Percentiles rank a stretch among this genome's conserved stretches.
These are phyloP conservation scores for Mycothermus thermophilus DNA, from an alignment of 495 filamentous ascomycete species.

Conservation along the genomic window DNA sequence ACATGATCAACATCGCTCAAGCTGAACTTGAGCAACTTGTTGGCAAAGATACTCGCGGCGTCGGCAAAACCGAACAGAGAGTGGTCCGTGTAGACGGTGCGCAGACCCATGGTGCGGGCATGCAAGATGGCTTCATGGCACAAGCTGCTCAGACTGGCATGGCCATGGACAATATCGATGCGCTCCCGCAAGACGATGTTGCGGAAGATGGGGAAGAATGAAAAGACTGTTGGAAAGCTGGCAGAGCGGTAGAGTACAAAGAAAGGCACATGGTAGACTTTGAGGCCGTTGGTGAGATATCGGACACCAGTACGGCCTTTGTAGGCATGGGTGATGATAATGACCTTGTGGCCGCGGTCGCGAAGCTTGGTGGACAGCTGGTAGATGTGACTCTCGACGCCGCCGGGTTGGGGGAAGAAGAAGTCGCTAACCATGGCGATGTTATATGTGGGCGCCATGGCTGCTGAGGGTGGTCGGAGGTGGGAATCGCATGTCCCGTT, in stretches of 20 bases:
- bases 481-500: too few species aligned
- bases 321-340: constrained; percentile 97
- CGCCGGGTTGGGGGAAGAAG: constrained; percentile 95
- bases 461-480: constrained; percentile 3
- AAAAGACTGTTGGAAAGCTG: constrained; percentile 96
- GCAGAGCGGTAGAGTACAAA: constrained; percentile 86
- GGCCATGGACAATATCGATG: constrained; percentile 95
- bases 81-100: constrained; percentile 94
- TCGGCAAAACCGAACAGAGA: constrained; percentile 97
- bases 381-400: constrained; percentile 96
- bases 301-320: constrained; percentile 82
- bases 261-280: constrained; percentile 95
- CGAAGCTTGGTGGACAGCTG: constrained; percentile 92
- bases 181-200: constrained; percentile 88
- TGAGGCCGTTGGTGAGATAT: constrained; percentile 93
- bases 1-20: constrained; percentile 96
- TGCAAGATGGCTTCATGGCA: constrained; percentile 94
- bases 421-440: constrained; percentile 93
- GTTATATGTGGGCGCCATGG: constrained; percentile 47
- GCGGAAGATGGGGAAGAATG: constrained; percentile 91
- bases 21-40: constrained; percentile 91
- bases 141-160: constrained; percentile 78
- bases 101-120: constrained; percentile 87
- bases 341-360: constrained; percentile 93
- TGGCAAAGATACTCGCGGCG: constrained; percentile 87